Conservation (phyloP, 2,329 filamentous ascomycete genomes). For the Xylariales sp. region DNA sequence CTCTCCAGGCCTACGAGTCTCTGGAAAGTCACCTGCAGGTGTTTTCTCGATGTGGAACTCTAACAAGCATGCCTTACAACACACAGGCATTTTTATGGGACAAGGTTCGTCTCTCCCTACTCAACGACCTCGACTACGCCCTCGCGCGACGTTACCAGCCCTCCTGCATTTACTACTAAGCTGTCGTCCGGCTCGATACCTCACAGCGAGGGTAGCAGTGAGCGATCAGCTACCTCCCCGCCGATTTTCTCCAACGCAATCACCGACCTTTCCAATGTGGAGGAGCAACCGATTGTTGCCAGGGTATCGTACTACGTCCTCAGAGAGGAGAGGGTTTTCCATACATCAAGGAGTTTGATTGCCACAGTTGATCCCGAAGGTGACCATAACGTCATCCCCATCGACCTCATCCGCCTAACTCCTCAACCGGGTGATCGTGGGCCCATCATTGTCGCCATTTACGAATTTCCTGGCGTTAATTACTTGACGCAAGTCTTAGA, state of each 20-base stretch:
- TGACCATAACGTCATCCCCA: constrained; percentile 72
- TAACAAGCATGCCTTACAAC: too few relatives aligned
- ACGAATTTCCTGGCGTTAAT: constrained; percentile 73
- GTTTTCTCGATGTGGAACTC: too few relatives aligned
- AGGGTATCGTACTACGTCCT: constrained; percentile 78
- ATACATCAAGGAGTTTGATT: constrained; percentile 71
- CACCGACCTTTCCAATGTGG: constrained; percentile 49
- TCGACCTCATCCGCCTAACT: constrained; percentile 73
- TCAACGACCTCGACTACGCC: constrained; percentile 43
- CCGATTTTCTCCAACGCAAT: constrained; percentile 28
- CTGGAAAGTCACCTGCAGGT: too few relatives aligned
- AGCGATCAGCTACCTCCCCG: constrained; percentile 31
- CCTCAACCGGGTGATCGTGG: constrained; percentile 64
- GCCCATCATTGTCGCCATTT: constrained; percentile 74
- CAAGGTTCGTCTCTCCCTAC: constrained; percentile 49
- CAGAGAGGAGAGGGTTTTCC: constrained; percentile 81
- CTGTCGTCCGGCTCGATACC: constrained; percentile 32
- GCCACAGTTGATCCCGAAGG: constrained; percentile 67
- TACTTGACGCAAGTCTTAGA: constrained; percentile 67
- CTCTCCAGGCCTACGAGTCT: too few relatives aligned
- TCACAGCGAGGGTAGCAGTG: constrained; percentile 33
- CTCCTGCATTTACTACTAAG: constrained; percentile 34
- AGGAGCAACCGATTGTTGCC: constrained; percentile 65
- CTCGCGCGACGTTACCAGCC: constrained; percentile 37
- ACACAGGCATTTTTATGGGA: constrained; percentile 62